Conservation (phyloP, 2,329 filamentous ascomycete genomes). For the Biscogniauxia sp. region DNA sequence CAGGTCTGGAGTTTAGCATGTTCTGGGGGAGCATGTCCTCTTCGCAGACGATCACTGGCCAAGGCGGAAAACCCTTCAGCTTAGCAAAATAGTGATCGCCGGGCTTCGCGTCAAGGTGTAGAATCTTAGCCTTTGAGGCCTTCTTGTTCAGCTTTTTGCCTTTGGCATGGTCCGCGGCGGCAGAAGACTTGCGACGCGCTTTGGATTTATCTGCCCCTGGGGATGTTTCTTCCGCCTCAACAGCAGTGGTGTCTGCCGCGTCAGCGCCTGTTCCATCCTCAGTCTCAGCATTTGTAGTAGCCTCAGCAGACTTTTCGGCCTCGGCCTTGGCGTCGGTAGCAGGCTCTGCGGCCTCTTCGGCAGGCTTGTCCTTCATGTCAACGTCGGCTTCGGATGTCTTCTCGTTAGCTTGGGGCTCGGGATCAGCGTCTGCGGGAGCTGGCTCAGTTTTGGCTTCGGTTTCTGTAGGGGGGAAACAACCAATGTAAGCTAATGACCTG, state of each 20-base stretch:
- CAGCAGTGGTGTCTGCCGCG: conserved; percentile 15
- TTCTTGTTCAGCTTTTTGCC: conserved; percentile 83
- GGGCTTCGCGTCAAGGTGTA: conserved; percentile 76
- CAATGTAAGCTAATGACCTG: conserved; percentile 24
- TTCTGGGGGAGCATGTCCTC: conserved; percentile 87
- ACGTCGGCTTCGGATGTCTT: conserved; percentile 29
- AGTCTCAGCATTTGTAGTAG: conserved; percentile 6
- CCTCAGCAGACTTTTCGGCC: conserved; percentile 2
- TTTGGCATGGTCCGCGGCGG: conserved; percentile 58
- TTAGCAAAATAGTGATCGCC: conserved; percentile 91
- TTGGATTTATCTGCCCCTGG: conserved; percentile 36
- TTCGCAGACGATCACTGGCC: conserved; percentile 92
- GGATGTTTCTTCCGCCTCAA: conserved; percentile 15
- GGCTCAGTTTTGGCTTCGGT: conserved; percentile 9
- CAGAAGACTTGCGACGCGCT: conserved; percentile 70
- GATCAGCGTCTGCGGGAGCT: conserved; percentile 5
- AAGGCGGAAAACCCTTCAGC: conserved; percentile 90
- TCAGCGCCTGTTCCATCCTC: conserved; percentile 11
- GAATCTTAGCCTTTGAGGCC: conserved; percentile 70
- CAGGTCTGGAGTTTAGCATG: conserved; percentile 75
- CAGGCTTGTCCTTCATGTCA: conserved; percentile 30
- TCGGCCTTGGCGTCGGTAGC: conserved; percentile 3
- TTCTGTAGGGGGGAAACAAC: conserved; percentile 8
- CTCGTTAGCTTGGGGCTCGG: conserved; percentile 26
- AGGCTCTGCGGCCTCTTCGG: conserved; percentile 22